These are phyloP conservation scores for Aspergillus pseudotamarii DNA, from an alignment of 2,329 filamentous ascomycete genomes.

Conservation along the genomic window DNA sequence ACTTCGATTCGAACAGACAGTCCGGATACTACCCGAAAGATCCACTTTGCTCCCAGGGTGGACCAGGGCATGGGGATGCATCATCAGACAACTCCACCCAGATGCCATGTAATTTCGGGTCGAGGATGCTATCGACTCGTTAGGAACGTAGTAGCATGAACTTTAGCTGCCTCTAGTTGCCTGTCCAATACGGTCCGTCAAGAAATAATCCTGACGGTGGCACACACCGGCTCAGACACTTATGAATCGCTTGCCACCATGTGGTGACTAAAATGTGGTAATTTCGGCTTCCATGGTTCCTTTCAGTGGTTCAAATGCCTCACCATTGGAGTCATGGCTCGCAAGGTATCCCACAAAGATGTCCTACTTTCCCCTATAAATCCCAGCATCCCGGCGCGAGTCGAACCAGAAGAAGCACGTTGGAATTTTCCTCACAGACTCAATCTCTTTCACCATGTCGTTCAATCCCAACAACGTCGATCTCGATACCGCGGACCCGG, in stretches of 20 bases:
- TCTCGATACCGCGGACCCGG: constrained; percentile 45
- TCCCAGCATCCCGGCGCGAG: too few relatives aligned
- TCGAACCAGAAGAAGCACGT: neutral
- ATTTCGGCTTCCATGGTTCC: neutral
- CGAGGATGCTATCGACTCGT: neutral
- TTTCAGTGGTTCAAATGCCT: neutral
- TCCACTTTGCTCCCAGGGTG: neutral
- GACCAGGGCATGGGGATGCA: neutral
- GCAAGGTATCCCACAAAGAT: neutral
- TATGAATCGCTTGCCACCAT: neutral
- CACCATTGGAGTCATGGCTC: neutral
- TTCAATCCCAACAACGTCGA: constrained; percentile 49
- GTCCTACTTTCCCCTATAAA: neutral
- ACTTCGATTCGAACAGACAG: neutral
- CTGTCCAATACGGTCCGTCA: neutral
- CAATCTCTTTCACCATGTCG: neutral
- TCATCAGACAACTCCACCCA: neutral
- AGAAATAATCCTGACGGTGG: neutral
- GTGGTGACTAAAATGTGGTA: neutral
- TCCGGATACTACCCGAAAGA: neutral
- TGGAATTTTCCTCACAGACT: too few relatives aligned
- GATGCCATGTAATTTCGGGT: neutral
- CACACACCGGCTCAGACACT: neutral
- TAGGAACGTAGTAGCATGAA: neutral
- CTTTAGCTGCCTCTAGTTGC: neutral